Evolutionary conservation across 371 early-diverging fungal genomes (phyloP), one percentile per base, ranked within the genome.

Genomic region (Haplosporangium sp.): DNA sequence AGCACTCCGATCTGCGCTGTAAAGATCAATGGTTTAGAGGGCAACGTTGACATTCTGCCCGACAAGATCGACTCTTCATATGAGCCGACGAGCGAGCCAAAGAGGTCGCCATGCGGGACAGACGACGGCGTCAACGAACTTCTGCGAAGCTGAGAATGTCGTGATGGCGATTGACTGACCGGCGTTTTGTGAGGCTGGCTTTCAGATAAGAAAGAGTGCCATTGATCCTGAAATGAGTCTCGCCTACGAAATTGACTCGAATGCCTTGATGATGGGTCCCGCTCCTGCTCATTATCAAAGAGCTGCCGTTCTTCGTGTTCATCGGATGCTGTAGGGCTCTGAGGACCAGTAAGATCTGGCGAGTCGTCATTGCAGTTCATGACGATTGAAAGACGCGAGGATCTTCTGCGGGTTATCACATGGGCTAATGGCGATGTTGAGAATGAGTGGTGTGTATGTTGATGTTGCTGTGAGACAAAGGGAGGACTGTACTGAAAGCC

Each of bases 31-130:
- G 95, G 94, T 41, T 89, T 87, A 7, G 92, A 92, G 6, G 95
- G 94, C 45, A 90, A 76, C 1, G 92, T 86, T 7, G 94, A 93
- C 93, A 95, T 92, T 40, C 94, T 83, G 37, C 94, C 94, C n/a
- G 85, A 89, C 1, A 95, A 82, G 18, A 95, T 85, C 0, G 92
- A 92, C 69, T 95, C 93, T 29, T 94, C 95, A 69, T 93, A 94
- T 16, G 91, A 91, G 2, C 95, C 95, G 0, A 93, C 91, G 1
- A 94, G 77, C 10, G 85, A 81, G n/a, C 90, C 90, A 72, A 82
- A 83, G 37, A 84, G 79, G 57, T 86, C 86, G 10, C 80, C 60
- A 54, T 59, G 65, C 37, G 48, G 20, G 53, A 38, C 55, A 18
- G 54, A 69, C 18, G 61, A 59, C 12, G 73, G 73, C 20, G 61